Base-by-base conservation (phyloP, 192 early-diverging fungal species). In the Podila horticola region DNA sequence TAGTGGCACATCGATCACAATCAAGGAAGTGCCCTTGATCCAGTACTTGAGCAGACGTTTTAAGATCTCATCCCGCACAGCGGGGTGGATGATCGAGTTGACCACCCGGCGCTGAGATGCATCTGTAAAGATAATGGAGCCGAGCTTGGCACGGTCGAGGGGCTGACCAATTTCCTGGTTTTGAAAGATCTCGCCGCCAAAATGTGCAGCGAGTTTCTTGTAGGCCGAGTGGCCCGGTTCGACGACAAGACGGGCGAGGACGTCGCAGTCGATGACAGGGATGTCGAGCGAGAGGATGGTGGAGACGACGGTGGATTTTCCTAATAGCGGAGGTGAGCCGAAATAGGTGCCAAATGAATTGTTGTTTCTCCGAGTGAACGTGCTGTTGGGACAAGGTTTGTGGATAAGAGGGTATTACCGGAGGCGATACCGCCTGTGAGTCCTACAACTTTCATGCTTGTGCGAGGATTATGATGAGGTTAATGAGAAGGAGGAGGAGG, bases 371-470 rank as follows among this genome's bases (percentile, higher is more conserved):
- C 15, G 41, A 3, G 41, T 15, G 41, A 45, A 45, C 41, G 13
- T 45, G 41, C 4, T 55, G 52, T 26, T 17, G 41, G 15, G 50
- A 65, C 5, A 26, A 22, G 13, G n/a, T 33, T 48, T 69, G 52
- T 50, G 3, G 26, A 57, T 41, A 34, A 33, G 20, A 12, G 36
- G 51, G 58, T 22, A 34, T 2, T 86, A 82, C 93, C 94, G 13
- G 93, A 91, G 31, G 96, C 94, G 60, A 99, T 99, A 31, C 97
- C 96, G 64, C 98, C 98, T 11, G 98, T 99, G 49, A 99, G 87
- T 13, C 97, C 97, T 45, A 98, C 82, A 28, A 99, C 82, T 61
- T 93, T 91, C 97, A 99, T 98, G 62, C 51, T 62, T 66, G 29
- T 57, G 33, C 41, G 41, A 2, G 8, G 45, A 51, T 58, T 52